phyloP scores from a whole-genome alignment of 2,329 filamentous ascomycete species.

The Coniochaeta sp. region DNA sequence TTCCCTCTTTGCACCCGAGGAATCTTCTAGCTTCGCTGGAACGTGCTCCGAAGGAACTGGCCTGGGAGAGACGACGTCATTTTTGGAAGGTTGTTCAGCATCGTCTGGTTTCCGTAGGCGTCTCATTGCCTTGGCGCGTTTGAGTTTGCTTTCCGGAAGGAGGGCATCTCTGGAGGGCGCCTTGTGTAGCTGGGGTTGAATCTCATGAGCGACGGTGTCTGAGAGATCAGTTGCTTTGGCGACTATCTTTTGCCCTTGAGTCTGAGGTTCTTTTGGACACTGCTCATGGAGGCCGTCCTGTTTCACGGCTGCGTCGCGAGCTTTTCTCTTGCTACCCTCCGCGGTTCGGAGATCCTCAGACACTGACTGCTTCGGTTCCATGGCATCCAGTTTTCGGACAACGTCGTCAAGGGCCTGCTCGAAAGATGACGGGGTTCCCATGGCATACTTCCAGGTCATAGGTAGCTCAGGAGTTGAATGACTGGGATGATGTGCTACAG shows the following conservation, averaged over 20 bases:
- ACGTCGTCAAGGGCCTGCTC: conserved; percentile 19
- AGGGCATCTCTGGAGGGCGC: neutral
- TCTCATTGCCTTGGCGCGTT: neutral
- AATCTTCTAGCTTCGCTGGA: neutral
- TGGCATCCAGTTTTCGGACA: conserved; percentile 17
- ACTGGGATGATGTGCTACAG: neutral
- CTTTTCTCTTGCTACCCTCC: neutral
- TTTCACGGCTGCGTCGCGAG: neutral
- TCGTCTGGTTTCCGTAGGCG: neutral
- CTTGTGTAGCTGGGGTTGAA: neutral
- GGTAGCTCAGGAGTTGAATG: conserved; percentile 10
- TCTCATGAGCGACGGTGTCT: neutral
- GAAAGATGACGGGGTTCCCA: conserved; percentile 16
- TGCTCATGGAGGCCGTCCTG: neutral
- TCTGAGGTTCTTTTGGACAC: no score
- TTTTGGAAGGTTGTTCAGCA: neutral
- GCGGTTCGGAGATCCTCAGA: neutral
- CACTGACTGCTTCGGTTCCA: conserved; percentile 13
- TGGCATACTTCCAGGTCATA: conserved; percentile 12
- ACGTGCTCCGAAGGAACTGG: no score
- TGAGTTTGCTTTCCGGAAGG: neutral
- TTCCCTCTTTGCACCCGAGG: neutral
- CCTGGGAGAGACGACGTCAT: neutral
- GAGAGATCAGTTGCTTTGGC: neutral
- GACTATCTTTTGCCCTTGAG: neutral